Evolutionary conservation across 805 yeast species (phyloP), one percentile per base, ranked within the genome.

Genomic region (Saccharomycopsis guyanensis): DNA sequence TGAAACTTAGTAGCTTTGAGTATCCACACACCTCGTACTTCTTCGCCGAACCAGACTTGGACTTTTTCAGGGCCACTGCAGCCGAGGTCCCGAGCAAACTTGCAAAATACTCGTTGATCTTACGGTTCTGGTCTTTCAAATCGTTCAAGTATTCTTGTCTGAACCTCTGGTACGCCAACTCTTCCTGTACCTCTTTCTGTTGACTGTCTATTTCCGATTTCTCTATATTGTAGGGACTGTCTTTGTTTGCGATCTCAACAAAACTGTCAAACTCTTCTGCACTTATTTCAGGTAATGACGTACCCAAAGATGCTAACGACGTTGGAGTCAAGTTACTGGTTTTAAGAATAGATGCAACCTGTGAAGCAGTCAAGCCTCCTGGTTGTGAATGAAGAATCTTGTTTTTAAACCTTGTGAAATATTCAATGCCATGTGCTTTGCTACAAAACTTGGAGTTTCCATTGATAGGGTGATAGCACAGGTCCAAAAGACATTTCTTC

Each of bases 391-490:
- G 38, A 59, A 32, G 45, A 8, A 62, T 43, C 29, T 46, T 53
- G n/a, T 36, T 40, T 34, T 57, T 61, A 4, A 59, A 51, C 3
- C 50, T 45, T 8, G 53, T 54, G 15, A 62, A 41, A 65, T 65
- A 54, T 2, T 70, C 67, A 42, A 71, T 40, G 31, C 95, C 96
- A 61, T 89, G 95, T 22, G 75, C 84, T 18, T 70, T 72, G 13
- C 77, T 64, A 59, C 97, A 88, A 59, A 84, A 88, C 60, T 88
- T 86, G 29, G 87, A 76, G 39, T 60, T 63, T 19, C 57, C 55
- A 1, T 59, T 63, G 3, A 79, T 75, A 0, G 88, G 82, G 34
- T 70, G 65, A 41, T 56, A 70, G 58, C 97, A 88, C 1, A 57
- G 60, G 0, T 60, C 57, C 10, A 83, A 44, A 23, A 91, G 69